Evolutionary conservation across 129 eudicot genomes (phyloP).

Genomic region (Flaveria sonorensis): DNA sequence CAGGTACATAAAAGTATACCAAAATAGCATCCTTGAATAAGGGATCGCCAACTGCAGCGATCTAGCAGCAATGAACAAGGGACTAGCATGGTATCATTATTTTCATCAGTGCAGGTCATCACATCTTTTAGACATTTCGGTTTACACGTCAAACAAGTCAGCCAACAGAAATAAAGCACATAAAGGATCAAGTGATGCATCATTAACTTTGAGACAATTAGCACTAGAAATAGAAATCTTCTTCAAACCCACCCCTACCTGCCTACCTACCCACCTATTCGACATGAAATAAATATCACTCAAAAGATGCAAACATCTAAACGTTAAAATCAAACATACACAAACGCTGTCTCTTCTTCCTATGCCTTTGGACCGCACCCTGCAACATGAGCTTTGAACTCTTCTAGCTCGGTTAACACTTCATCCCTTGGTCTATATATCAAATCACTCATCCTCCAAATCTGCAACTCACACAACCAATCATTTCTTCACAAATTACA

Average conservation of each 20-base stretch:
- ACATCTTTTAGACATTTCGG: too few species aligned
- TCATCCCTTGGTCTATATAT: constrained; percentile 75
- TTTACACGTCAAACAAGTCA: background rate
- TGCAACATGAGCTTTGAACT: constrained; percentile 71
- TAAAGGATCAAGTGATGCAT: background rate
- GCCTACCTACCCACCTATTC: background rate
- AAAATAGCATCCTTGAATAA: too few species aligned
- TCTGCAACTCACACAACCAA: constrained; percentile 41
- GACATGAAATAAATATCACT: background rate
- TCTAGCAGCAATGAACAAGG: too few species aligned
- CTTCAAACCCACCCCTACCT: background rate
- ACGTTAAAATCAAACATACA: background rate
- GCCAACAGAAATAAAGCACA: background rate
- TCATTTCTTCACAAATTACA: background rate
- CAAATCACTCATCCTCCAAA: constrained; percentile 91
- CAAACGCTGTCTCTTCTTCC: background rate
- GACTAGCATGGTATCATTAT: too few species aligned
- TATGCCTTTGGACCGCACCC: constrained; percentile 49
- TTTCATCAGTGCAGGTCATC: too few species aligned
- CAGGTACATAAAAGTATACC: too few species aligned
- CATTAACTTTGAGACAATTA: background rate
- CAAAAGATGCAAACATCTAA: background rate
- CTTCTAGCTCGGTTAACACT: constrained; percentile 72
- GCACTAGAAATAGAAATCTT: background rate
- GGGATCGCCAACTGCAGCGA: too few species aligned